phyloP scores from a whole-genome alignment of 345 rosid genomes.

The Sonneratia alba region DNA sequence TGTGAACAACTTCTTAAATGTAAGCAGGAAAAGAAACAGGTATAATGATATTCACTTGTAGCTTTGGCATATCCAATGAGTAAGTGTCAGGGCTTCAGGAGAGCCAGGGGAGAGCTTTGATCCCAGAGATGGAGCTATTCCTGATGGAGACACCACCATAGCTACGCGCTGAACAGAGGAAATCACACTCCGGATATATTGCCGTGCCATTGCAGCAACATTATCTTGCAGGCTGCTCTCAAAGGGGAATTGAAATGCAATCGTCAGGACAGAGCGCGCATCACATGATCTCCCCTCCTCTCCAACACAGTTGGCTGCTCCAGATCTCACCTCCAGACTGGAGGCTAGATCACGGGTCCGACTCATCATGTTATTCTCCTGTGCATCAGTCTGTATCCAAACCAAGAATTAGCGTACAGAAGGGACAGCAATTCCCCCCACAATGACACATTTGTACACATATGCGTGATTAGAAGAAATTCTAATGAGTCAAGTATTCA shows the following conservation, averaged over 20 bases:
- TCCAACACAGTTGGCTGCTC: conserved; percentile 38
- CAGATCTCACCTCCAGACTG: conserved; percentile 81
- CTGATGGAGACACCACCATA: conserved; percentile 87
- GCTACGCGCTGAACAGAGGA: conserved; percentile 96
- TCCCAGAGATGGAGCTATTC: conserved; percentile 51
- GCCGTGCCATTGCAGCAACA: conserved; percentile 92
- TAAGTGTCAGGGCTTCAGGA: conserved; percentile 88
- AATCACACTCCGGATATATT: conserved; percentile 81
- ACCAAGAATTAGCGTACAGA: conserved; percentile 7
- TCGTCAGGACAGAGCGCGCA: conserved; percentile 75
- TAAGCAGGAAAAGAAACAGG: not conserved
- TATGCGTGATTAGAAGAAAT: not conserved
- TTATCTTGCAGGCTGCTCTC: conserved; percentile 80
- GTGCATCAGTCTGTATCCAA: conserved; percentile 47
- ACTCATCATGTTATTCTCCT: conserved; percentile 37
- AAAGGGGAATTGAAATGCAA: conserved; percentile 97
- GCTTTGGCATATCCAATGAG: conserved; percentile 88
- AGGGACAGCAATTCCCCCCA: not conserved
- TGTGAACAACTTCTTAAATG: too few species aligned
- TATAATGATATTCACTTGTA: conserved; percentile 36
- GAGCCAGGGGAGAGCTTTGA: conserved; percentile 74
- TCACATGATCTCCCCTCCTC: conserved; percentile 38
- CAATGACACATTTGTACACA: not conserved
- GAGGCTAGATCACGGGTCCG: conserved; percentile 92
- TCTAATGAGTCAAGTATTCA: not conserved